phyloP scores from a whole-genome alignment of 192 early-diverging fungal genomes.

The Rhizoclosmatium sp. region DNA sequence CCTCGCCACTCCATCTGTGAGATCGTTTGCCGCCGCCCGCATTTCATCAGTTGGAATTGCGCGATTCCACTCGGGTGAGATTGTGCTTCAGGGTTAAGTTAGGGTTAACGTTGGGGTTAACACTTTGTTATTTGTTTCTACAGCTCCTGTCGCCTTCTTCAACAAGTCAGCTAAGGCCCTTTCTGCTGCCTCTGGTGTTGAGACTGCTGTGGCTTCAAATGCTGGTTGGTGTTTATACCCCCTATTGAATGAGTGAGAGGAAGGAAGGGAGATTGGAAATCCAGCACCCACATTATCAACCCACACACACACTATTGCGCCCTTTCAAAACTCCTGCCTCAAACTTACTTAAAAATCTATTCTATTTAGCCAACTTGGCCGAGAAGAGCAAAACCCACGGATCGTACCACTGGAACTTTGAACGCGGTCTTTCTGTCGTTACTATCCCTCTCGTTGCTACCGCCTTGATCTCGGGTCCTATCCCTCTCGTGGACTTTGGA shows the following conservation, averaged over 20 bases:
- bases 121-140: not conserved
- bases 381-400: constrained; percentile 70
- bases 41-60: not conserved
- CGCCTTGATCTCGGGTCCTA: constrained; percentile 81
- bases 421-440: constrained; percentile 82
- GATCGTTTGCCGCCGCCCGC: not conserved
- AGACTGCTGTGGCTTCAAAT: constrained; percentile 24
- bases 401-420: constrained; percentile 96
- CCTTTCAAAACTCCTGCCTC: not conserved
- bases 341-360: not conserved
- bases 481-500: constrained; percentile 87
- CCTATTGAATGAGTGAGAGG: not conserved
- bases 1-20: not conserved
- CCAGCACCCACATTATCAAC: not conserved
- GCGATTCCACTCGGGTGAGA: not conserved
- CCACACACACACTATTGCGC: not conserved
- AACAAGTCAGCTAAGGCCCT: not conserved
- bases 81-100: not conserved
- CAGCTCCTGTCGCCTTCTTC: constrained; percentile 1
- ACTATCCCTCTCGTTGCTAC: constrained; percentile 79
- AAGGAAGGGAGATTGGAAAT: not conserved
- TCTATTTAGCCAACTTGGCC: constrained; percentile 8
- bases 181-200: not conserved
- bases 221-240: not conserved
- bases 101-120: not conserved